Base-by-base conservation (phyloP, 2,329 filamentous ascomycete genomes). In the Epichloe bromicola region DNA sequence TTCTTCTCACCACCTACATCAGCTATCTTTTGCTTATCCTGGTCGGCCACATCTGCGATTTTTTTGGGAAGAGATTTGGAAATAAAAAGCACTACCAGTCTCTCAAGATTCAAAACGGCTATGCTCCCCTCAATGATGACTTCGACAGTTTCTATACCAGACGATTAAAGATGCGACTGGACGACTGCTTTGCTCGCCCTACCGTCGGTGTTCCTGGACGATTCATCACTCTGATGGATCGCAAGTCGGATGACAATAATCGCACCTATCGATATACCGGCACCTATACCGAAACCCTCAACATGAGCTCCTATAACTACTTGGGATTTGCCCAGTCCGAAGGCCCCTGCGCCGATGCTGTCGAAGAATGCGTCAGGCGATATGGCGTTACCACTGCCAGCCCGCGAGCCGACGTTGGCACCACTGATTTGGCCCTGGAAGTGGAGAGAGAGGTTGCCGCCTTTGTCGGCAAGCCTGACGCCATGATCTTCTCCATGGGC, bases 241-340 rank as follows among this genome's bases (percentile, higher is more conserved):
- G 93, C 63, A 85, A 81, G 60, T 95, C 90, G 3, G 79, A 91
- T 63, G 88, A 98, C 65, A 89, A 88, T 74, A 98, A 98, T 71
- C 78, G 85, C 62, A 84, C 85, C 53, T 98, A 95, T 74, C 80
- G 86, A 65, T 83, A 89, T 67, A 90, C 87, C 2, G 93, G 93
- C 52, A 95, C 88, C 46, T 85, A 81, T 53, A 97, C 91, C 1
- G 88, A 98, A 69, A 97, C 93, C 0, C 74, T 98, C 61, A 98
- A 98, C 71, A 86, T 98, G 85, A 96, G 91, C 73, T 98, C 93
- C 1, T 98, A 98, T 78, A 98, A 98, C 70, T 98, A 98, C 65
- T 86, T 98, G 23, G 93, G 93, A 42, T 98, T 98, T 62, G 93
- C 93, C 48, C 93, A 98, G 67, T 96, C 93, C 0, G 90, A 97